phyloP scores from a whole-genome alignment of 768 basidiomycete species.

The Cystobasidium onofrii region DNA sequence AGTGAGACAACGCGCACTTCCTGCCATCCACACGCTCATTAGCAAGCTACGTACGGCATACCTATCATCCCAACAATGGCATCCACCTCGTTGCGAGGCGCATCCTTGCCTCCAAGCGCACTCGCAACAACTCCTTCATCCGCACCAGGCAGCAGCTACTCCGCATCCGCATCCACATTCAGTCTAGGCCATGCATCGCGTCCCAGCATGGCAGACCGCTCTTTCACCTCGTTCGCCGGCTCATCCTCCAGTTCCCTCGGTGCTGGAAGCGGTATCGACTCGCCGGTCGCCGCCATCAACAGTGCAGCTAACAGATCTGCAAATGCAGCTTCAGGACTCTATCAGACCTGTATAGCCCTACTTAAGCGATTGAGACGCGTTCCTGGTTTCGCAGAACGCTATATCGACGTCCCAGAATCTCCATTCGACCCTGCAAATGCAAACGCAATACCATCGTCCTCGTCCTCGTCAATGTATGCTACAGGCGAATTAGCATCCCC shows the following conservation, averaged over 20 bases:
- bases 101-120: neutral
- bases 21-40: no score
- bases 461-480: neutral
- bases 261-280: conserved; percentile 28
- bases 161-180: neutral
- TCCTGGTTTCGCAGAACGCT: conserved; percentile 38
- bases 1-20: no score
- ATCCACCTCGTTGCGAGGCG: neutral
- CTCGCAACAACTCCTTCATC: neutral
- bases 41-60: no score
- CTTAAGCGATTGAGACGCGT: conserved; percentile 36
- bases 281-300: conserved; percentile 37
- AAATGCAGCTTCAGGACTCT: conserved; percentile 36
- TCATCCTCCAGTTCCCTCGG: neutral
- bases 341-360: conserved; percentile 38
- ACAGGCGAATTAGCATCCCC: neutral
- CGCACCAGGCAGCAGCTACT: neutral
- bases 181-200: neutral
- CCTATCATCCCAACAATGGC: no score
- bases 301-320: conserved; percentile 37
- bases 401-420: neutral
- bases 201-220: conserved; percentile 12
- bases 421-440: neutral
- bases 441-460: neutral
- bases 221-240: neutral